Evolutionary conservation across 176 grass and related monocot species (phyloP).

Genomic region (Oryza australiensis): DNA sequence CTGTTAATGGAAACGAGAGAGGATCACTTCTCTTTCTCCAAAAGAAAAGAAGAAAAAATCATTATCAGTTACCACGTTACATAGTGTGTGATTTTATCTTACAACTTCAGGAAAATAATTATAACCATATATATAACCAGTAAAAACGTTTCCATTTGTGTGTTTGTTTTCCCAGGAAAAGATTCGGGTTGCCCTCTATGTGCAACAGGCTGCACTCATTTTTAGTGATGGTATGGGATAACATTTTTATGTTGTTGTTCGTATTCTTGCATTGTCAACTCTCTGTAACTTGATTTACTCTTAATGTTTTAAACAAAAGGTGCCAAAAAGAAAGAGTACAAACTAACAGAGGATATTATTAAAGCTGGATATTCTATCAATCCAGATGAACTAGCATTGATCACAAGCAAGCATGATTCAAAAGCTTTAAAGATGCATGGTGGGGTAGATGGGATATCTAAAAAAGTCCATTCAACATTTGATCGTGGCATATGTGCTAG

Average conservation of each 20-base stretch:
- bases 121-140: background rate
- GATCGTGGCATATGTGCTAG: constrained; percentile 47
- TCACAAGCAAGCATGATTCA: constrained; percentile 68
- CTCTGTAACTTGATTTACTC: background rate
- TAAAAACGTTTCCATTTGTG: constrained; percentile 16
- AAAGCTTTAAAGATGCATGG: constrained; percentile 74
- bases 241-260: constrained; percentile 6
- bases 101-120: background rate
- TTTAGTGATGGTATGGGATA: constrained; percentile 66
- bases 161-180: constrained; percentile 59
- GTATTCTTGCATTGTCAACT: background rate
- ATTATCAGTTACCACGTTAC: background rate
- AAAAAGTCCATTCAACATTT: constrained; percentile 52
- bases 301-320: constrained; percentile 42
- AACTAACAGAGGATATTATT: constrained; percentile 64
- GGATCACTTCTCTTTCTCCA: too few relatives aligned
- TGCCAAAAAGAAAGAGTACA: constrained; percentile 54
- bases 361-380: constrained; percentile 74
- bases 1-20: too few relatives aligned
- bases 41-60: too few relatives aligned
- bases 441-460: constrained; percentile 62
- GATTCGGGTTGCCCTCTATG: constrained; percentile 62
- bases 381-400: constrained; percentile 82
- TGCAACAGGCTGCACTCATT: constrained; percentile 71
- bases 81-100: background rate